phyloP scores from a whole-genome alignment of 1,284 basidiomycete species.

The Phlebopus sp. region DNA sequence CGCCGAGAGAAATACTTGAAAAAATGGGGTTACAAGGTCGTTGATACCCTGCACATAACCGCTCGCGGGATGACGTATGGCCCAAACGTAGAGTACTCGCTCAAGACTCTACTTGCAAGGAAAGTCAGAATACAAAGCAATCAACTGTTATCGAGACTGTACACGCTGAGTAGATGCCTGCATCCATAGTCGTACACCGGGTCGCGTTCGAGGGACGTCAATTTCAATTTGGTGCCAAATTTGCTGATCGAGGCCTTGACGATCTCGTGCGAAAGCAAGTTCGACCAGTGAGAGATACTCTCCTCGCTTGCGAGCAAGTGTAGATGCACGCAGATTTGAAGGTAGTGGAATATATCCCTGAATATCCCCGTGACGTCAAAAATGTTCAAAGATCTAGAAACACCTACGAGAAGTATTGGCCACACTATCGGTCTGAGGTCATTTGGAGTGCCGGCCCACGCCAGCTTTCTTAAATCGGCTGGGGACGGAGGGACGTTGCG shows the following conservation, averaged over 20 bases:
- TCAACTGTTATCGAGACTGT: constrained; percentile 25
- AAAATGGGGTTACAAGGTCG: constrained; percentile 93
- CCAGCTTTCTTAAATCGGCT: constrained; percentile 84
- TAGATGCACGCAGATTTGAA: constrained; percentile 70
- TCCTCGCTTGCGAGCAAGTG: constrained; percentile 84
- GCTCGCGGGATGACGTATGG: constrained; percentile 93
- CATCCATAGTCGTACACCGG: constrained; percentile 91
- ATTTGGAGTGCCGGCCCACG: constrained; percentile 93
- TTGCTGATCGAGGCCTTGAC: constrained; percentile 82
- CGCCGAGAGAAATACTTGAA: constrained; percentile 88
- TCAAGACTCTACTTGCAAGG: constrained; percentile 69
- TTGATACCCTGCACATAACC: constrained; percentile 99
- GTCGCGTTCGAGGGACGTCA: constrained; percentile 90
- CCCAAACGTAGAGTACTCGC: constrained; percentile 95
- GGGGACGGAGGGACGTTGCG: constrained; percentile 3
- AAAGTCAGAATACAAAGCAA: constrained; percentile 16
- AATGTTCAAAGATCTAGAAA: background rate
- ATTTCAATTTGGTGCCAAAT: constrained; percentile 99
- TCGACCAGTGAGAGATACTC: constrained; percentile 91
- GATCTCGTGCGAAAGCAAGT: constrained; percentile 86
- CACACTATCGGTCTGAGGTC: constrained; percentile 91
- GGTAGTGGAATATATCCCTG: constrained; percentile 93
- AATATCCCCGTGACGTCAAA: constrained; percentile 6
- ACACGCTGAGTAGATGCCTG: constrained; percentile 84
- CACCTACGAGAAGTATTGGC: constrained; percentile 87